A percentile compares a stretch with the other conserved stretches of the same genome.
Conservation (phyloP, 345 rosid species). For the Corchorus capsularis region DNA sequence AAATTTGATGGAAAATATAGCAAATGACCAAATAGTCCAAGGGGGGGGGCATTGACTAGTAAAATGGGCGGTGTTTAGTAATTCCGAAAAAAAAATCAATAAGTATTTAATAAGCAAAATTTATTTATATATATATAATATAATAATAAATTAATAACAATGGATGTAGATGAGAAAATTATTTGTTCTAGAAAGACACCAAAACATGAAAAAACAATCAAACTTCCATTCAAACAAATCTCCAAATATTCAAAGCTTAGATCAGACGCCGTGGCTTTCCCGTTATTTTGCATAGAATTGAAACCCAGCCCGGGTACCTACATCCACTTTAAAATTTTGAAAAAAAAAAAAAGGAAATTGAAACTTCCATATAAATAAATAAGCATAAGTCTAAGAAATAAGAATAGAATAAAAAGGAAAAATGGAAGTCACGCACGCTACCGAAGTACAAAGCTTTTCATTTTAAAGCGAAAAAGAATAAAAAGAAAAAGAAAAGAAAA, state of each 20-base stretch:
- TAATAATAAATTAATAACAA: too few species aligned
- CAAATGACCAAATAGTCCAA: too few species aligned
- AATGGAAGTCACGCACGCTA: slow-evolving; percentile 12
- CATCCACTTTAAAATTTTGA: not conserved
- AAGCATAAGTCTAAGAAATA: too few species aligned
- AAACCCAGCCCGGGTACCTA: slow-evolving; percentile 23
- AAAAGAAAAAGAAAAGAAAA: not conserved
- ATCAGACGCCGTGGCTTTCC: slow-evolving; percentile 37
- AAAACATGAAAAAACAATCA: too few species aligned
- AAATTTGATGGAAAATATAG: too few species aligned
- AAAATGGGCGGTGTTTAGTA: too few species aligned
- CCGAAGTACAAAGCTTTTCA: slow-evolving; percentile 21
- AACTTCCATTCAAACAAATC: not conserved
- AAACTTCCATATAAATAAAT: too few species aligned
- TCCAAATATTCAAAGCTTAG: slow-evolving; percentile 15
- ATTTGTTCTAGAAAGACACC: not conserved
- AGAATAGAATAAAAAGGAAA: too few species aligned
- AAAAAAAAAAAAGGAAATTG: not conserved
- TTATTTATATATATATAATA: too few species aligned
- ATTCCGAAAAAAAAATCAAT: too few species aligned
- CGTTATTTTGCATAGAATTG: slow-evolving; percentile 28
- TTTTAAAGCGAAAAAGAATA: slow-evolving; percentile 28
- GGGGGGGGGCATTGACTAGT: too few species aligned
- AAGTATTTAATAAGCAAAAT: too few species aligned
- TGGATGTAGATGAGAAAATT: not conserved